These are phyloP conservation scores for Sugiyamaella neomexicana DNA, from an alignment of 1,139 yeast genomes.

Conservation along the genomic window DNA sequence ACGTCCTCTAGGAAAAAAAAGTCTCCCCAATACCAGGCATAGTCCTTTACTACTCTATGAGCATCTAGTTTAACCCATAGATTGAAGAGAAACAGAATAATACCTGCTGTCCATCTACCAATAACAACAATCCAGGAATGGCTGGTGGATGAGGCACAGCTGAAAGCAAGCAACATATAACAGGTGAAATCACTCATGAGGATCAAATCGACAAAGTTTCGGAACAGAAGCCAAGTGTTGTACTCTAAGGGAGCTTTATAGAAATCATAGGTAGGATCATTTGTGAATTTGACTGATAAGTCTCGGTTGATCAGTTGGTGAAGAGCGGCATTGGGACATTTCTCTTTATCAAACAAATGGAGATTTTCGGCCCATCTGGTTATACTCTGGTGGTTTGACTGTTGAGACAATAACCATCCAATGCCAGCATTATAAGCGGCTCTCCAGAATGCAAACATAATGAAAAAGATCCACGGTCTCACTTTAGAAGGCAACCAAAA, in stretches of 20 bases:
- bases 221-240: constrained; percentile 79
- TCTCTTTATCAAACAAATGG: constrained; percentile 48
- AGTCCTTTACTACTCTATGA: constrained; percentile 84
- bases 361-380: constrained; percentile 55
- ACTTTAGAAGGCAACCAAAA: constrained; percentile 35
- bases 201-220: constrained; percentile 78
- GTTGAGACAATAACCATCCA: constrained; percentile 67
- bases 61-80: constrained; percentile 89
- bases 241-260: constrained; percentile 65
- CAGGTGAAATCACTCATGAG: constrained; percentile 85
- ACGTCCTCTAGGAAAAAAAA: constrained; percentile 82
- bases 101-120: constrained; percentile 46
- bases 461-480: constrained; percentile 51
- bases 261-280: constrained; percentile 46
- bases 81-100: constrained; percentile 62
- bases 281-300: constrained; percentile 62
- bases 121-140: constrained; percentile 45
- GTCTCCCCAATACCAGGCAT: constrained; percentile 97
- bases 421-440: constrained; percentile 76
- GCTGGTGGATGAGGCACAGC: constrained; percentile 48
- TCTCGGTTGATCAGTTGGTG: constrained; percentile 52
- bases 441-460: constrained; percentile 73
- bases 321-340: constrained; percentile 36
- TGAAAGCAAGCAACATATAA: constrained; percentile 66
- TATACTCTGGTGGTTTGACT: constrained; percentile 59